A percentile compares a stretch with the other conserved stretches of the same genome.
Evolutionary conservation across 371 early-diverging fungal species (phyloP).

Genomic region (Mucor indicus): DNA sequence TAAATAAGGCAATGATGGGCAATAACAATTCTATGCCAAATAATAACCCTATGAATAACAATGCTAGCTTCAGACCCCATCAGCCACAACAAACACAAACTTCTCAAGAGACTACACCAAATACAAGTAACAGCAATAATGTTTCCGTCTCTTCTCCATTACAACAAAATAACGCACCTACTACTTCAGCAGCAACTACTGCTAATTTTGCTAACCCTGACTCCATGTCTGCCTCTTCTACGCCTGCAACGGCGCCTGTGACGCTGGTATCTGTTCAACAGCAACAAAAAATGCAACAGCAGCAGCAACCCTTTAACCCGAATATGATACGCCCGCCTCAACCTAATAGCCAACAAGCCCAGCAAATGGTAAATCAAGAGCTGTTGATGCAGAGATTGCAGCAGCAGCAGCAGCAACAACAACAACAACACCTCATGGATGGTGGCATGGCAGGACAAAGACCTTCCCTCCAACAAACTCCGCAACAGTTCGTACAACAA

Average conservation of each 20-base stretch:
- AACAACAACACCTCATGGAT: conserved; percentile 24
- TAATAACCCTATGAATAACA: neutral
- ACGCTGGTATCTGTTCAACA: conserved; percentile 17
- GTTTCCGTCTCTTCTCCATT: conserved; percentile 5
- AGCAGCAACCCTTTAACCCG: neutral
- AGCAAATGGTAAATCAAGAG: conserved; percentile 14
- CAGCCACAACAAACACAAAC: neutral
- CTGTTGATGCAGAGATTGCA: conserved; percentile 22
- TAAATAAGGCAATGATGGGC: no score
- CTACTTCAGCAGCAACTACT: no score
- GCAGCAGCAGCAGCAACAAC: conserved; percentile 20
- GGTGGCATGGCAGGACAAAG: conserved; percentile 11
- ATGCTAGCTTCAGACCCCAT: neutral
- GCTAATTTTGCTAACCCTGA: conserved; percentile 2
- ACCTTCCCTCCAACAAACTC: conserved; percentile 20
- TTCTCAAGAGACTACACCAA: no score
- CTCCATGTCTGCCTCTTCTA: conserved; percentile 1
- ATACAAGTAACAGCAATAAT: neutral
- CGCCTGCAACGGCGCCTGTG: conserved; percentile 3
- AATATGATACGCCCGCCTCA: conserved; percentile 5
- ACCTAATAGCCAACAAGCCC: neutral
- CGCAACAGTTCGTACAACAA: conserved; percentile 2
- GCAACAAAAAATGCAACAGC: conserved; percentile 17
- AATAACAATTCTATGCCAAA: no score
- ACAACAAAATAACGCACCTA: conserved; percentile 12